Evolutionary conservation across 139 green algal genomes (phyloP).

Genomic region (Cymbomonas tetramitiformis): DNA sequence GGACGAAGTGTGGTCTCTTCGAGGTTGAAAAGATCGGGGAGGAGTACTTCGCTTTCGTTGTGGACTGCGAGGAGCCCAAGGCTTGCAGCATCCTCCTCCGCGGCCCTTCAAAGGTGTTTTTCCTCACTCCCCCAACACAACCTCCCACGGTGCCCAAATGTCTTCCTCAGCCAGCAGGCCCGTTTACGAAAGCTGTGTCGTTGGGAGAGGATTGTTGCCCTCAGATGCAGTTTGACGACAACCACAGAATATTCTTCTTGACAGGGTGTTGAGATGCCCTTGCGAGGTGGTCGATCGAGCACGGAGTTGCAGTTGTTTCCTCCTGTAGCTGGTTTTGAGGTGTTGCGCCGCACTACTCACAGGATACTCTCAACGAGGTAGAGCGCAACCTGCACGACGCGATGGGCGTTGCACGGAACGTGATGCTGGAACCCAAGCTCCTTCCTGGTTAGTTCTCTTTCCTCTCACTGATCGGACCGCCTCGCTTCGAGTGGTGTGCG

Average conservation of each 20-base stretch:
- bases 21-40: slow-evolving; percentile 93
- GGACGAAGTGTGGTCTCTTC: slow-evolving; percentile 81
- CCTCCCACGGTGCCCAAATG: too few species aligned
- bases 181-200: too few species aligned
- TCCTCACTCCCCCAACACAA: not conserved
- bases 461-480: too few species aligned
- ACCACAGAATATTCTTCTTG: too few species aligned
- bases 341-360: slow-evolving; percentile 33
- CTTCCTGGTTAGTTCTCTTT: too few species aligned
- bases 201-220: not conserved
- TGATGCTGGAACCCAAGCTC: slow-evolving; percentile 71
- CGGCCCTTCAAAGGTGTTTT: slow-evolving; percentile 52
- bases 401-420: slow-evolving; percentile 94
- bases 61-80: slow-evolving; percentile 92
- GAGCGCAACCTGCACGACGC: slow-evolving; percentile 65
- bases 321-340: too few species aligned
- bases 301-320: too few species aligned
- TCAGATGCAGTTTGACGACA: not conserved
- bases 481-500: too few species aligned
- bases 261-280: too few species aligned
- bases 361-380: slow-evolving; percentile 91
- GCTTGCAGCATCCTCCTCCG: slow-evolving; percentile 83
- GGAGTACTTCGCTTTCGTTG: slow-evolving; percentile 96
- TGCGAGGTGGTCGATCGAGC: too few species aligned
- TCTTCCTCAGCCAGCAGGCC: too few species aligned